Evolutionary conservation across 176 grass and related monocot species (phyloP), one percentile per base, ranked within the genome.

Genomic region (Carex parvula): DNA sequence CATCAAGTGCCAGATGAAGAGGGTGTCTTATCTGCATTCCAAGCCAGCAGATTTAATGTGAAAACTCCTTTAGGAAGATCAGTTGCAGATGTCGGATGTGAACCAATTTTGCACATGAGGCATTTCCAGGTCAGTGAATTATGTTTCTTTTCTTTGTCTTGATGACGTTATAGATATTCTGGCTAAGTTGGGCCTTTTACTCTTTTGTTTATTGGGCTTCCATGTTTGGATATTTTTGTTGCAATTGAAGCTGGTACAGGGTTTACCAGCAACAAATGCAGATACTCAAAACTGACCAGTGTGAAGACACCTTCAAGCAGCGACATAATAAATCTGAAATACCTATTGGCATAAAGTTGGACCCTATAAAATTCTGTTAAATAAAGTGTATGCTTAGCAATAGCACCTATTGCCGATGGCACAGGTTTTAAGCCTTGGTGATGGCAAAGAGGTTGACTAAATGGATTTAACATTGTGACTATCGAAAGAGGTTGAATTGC

Each of bases 71-170:
- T 87, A 82, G 95, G 95, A 89, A 94, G 90, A 55, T 93, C 88
- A 10, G 95, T 98, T 80, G 92, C 92, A 8, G 95, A 93, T 58
- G 82, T 98, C 86, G 95, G 95, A 29, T 94, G 95, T 80, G 89
- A 98, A 84, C 95, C 95, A 84, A 94, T 98, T 90, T 89, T 98
- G 82, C 92, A 98, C 83, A 98, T 98, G 95, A 90, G 95, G 64
- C 86, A 93, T 76, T 98, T 98, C 87, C 95, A 98, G 95, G 95
- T 98, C 35, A 64, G 83, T 79, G n/a, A 14, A 68, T 61, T 21
- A 77, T 29, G 79, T 88, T 53, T 76, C 32, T 29, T 65, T 59
- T 79, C 73, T 59, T 77, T 74, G 33, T 61, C 21, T 35, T 39
- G 60, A 64, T 79, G 32, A 21, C 32, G 65, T 69, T 69, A 39